Evolutionary conservation across 2,329 filamentous ascomycete genomes (phyloP), one percentile per base, ranked within the genome.

Genomic region (Pseudogymnoascus sp.): DNA sequence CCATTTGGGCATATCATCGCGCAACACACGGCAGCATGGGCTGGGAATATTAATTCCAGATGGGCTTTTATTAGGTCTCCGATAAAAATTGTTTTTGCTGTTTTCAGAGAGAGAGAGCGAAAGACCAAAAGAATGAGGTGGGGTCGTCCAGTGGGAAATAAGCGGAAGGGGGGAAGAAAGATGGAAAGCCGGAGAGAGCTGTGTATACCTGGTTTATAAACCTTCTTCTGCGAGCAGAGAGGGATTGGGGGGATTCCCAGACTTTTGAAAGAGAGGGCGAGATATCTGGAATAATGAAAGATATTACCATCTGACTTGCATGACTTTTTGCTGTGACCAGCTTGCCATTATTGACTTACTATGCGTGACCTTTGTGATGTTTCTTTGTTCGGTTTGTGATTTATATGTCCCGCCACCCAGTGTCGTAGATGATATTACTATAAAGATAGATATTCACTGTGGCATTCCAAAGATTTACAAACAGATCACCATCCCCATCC

Each of bases 211-310:
- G 26, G 46, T n/a, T 56, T 26, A 29, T 33, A 33, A 33, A 17
- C 42, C 50, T 56, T 33, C 46, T 46, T 56, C 50, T 56, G 50
- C 50, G 29, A 56, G 50, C 50, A 56, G 50, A 33, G 50, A 53
- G 15, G 46, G 46, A 13, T 29, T 50, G 46, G n/a, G 10, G 10
- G 50, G 6, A 15, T 56, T 31, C 50, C 50, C 50, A 56, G 17
- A 33, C 29, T 56, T 56, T 56, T 56, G 29, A 53, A 53, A 56
- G 26, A 56, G 50, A 56, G 50, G 50, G 50, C 50, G 50, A 56
- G 15, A 56, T 56, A 56, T 56, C 50, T 56, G 50, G 50, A 56
- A 56, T 56, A 56, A 56, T 56, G 50, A 56, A 56, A 33, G 50
- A 56, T 56, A 56, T 56, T 56, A 56, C 50, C 50, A 56, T 56